Percentiles rank a stretch among this genome's conserved stretches.
Evolutionary conservation across 192 early-diverging fungal species (phyloP).

Genomic region (Coemansia sp.): DNA sequence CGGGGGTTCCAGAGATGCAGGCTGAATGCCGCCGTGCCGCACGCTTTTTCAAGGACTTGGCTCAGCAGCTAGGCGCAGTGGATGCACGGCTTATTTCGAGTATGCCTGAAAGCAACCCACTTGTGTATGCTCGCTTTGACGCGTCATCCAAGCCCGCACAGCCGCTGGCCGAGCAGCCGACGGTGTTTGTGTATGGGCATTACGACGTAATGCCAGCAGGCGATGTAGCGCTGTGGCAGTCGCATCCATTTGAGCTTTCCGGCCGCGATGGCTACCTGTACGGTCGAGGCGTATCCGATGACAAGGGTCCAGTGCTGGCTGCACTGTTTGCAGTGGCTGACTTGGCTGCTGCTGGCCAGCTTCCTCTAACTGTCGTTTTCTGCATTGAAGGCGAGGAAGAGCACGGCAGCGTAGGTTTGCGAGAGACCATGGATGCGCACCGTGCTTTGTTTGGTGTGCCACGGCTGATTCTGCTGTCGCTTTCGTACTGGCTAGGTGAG

Average conservation of each 20-base stretch:
- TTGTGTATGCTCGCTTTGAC: slow-evolving; percentile 66
- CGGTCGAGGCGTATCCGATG: slow-evolving; percentile 75
- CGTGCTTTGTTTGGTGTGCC: slow-evolving; percentile 33
- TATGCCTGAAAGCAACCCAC: slow-evolving; percentile 60
- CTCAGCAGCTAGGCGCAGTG: slow-evolving; percentile 65
- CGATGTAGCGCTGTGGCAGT: slow-evolving; percentile 62
- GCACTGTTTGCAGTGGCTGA: slow-evolving; percentile 70
- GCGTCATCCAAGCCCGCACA: slow-evolving; percentile 18
- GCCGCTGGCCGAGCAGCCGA: slow-evolving; percentile 32
- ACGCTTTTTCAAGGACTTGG: slow-evolving; percentile 64
- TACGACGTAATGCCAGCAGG: slow-evolving; percentile 77
- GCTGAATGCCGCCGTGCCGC: slow-evolving; percentile 72
- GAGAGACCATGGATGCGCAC: slow-evolving; percentile 56
- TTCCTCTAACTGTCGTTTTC: slow-evolving; percentile 68
- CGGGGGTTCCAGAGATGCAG: slow-evolving; percentile 63
- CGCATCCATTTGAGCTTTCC: slow-evolving; percentile 63
- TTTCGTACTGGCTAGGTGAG: slow-evolving; percentile 79
- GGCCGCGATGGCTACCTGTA: slow-evolving; percentile 72
- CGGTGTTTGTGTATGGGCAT: slow-evolving; percentile 75
- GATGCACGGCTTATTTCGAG: slow-evolving; percentile 61
- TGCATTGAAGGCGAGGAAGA: slow-evolving; percentile 81
- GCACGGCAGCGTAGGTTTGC: slow-evolving; percentile 67
- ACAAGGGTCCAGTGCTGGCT: slow-evolving; percentile 77
- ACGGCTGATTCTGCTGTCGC: slow-evolving; percentile 54
- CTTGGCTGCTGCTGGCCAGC: slow-evolving; percentile 55